Base-by-base conservation (phyloP, 2,329 filamentous ascomycete genomes). In the Aspergillus carbonarius region DNA sequence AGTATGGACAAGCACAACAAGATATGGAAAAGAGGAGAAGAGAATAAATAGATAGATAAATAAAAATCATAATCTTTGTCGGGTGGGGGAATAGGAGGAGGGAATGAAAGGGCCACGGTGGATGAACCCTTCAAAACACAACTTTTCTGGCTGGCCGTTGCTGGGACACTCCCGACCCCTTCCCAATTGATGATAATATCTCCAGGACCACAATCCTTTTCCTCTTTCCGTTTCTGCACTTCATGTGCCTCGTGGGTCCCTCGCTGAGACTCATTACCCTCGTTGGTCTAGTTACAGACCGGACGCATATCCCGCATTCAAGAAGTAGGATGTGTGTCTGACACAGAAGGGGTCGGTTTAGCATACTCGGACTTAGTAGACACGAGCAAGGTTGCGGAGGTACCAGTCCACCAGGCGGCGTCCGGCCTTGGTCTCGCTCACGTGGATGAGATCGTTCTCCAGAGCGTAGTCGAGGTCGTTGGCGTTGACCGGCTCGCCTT, bases 331-430 rank as follows among this genome's bases (percentile, higher is more conserved):
- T 48, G 47, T 35, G 27, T 49, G 60, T 59, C 52, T 55, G 49
- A 61, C 55, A 62, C 27, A 51, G 56, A 44, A 32, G 49, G n/a
- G 23, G 54, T 44, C 27, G 44, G 35, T 47, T 17, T 37, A 23
- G 44, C 51, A 20, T 37, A 42, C 37, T 32, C 25, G 25, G 13
- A 54, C 63, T 66, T 89, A 96, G 83, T 99, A 99, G 59, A 93
- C 96, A 76, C 95, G 89, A 61, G 93, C 91, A 72, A 99, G 83
- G 83, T 99, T 99, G 75, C 95, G 89, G 74, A 99, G 86, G 79
- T 99, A 99, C 95, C 95, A 99, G 80, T 99, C 95, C 66, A 99
- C 93, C 72, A 99, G 83, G 82, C 95, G 96, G 71, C 95, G 87
- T 74, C 95, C 95, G 60, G 97, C 92, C 88, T 99, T 99, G 68